Evolutionary conservation across 2,329 filamentous ascomycete species (phyloP).

Genomic region (Emergomyces orientalis): DNA sequence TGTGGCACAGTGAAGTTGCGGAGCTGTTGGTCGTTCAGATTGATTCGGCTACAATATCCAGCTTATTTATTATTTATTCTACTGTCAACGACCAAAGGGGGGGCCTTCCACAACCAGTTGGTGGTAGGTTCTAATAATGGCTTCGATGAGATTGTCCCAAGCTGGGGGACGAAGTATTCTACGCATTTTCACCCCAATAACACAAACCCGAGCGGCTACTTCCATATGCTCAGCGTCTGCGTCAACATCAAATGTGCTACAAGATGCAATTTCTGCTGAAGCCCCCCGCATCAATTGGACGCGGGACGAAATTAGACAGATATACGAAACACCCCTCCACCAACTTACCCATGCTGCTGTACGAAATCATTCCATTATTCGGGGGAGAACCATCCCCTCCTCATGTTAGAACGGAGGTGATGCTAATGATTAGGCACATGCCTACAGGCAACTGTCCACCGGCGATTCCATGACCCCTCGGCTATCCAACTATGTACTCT

Average conservation of each 20-base stretch:
- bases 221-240: slow-evolving; percentile 17
- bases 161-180: not conserved
- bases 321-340: slow-evolving; percentile 74
- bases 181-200: not conserved
- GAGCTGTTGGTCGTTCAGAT: not conserved
- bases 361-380: slow-evolving; percentile 11
- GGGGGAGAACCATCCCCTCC: not conserved
- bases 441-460: slow-evolving; percentile 63
- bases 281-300: slow-evolving; percentile 66
- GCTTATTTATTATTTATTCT: too few species aligned
- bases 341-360: slow-evolving; percentile 68
- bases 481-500: slow-evolving; percentile 87
- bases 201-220: slow-evolving; percentile 22
- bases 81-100: not conserved
- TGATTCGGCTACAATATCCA: too few species aligned
- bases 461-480: slow-evolving; percentile 72
- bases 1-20: not conserved
- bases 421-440: not conserved
- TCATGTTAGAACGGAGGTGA: not conserved
- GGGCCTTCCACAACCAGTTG: not conserved
- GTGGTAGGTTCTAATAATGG: not conserved
- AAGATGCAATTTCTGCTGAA: slow-evolving; percentile 29
- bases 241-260: slow-evolving; percentile 26
- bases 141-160: not conserved
- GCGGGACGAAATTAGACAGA: slow-evolving; percentile 66